These are phyloP conservation scores for Mucor piriformis DNA, from an alignment of 371 early-diverging fungal genomes.

Conservation along the genomic window DNA sequence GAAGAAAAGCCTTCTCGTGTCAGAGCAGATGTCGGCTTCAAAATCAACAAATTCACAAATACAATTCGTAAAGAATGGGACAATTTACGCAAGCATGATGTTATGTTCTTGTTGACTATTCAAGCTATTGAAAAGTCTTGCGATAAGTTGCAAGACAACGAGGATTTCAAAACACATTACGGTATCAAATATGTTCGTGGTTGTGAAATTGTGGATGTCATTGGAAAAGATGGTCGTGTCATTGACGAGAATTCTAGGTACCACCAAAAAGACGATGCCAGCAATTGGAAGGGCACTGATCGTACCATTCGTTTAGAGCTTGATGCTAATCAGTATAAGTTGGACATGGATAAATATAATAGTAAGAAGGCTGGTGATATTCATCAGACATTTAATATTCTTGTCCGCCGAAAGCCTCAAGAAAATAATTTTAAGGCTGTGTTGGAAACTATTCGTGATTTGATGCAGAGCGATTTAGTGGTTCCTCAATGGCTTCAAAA, in stretches of 20 bases:
- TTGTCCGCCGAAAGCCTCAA: constrained; percentile 83
- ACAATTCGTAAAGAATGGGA: constrained; percentile 89
- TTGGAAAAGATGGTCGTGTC: constrained; percentile 73
- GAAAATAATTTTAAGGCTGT: constrained; percentile 95
- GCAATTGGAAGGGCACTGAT: constrained; percentile 48
- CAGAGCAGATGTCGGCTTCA: constrained; percentile 68
- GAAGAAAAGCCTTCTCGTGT: constrained; percentile 75
- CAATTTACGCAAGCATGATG: constrained; percentile 78
- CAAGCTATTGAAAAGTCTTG: constrained; percentile 62
- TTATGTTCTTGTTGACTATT: constrained; percentile 77
- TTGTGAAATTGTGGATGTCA: constrained; percentile 78
- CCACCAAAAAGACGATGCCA: constrained; percentile 41
- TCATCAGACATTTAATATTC: constrained; percentile 84
- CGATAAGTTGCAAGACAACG: constrained; percentile 46
- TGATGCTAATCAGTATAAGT: constrained; percentile 87
- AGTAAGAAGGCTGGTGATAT: constrained; percentile 56
- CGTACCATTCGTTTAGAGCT: constrained; percentile 80
- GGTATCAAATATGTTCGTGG: constrained; percentile 85
- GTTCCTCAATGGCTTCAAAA: constrained; percentile 92
- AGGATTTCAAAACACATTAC: constrained; percentile 66
- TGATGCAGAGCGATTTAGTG: constrained; percentile 76
- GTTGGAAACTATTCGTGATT: constrained; percentile 84
- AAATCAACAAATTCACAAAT: constrained; percentile 67
- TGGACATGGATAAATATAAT: constrained; percentile 40
- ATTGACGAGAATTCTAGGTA: constrained; percentile 57